phyloP scores from a whole-genome alignment of 2,329 filamentous ascomycete genomes.

The Ophiostoma quercus region DNA sequence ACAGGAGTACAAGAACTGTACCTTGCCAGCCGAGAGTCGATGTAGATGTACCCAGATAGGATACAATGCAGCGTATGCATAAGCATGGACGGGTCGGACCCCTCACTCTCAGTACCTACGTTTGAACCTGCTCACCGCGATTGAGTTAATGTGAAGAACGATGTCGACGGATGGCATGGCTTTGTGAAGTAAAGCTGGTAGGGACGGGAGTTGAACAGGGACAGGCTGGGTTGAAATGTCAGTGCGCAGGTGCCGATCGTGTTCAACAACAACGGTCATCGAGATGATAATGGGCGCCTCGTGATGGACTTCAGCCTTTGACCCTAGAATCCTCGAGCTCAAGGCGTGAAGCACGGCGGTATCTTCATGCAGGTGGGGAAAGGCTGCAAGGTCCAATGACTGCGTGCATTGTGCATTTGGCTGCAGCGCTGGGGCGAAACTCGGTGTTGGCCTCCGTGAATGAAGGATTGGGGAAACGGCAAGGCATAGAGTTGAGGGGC shows the following conservation, averaged over 20 bases:
- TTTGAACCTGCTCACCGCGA: not conserved
- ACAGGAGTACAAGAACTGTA: not conserved
- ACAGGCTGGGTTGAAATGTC: not conserved
- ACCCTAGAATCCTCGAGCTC: not conserved
- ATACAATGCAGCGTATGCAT: not conserved
- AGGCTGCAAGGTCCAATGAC: not conserved
- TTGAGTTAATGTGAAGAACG: not conserved
- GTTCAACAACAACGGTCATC: not conserved
- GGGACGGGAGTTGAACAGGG: not conserved
- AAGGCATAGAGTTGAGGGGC: not conserved
- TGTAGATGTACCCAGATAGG: not conserved
- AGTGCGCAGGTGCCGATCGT: not conserved
- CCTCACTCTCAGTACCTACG: not conserved
- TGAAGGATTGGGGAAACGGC: not conserved
- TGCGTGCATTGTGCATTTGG: not conserved
- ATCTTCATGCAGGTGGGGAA: not conserved
- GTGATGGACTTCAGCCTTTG: too few species aligned
- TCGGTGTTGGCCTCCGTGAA: constrained; percentile 3
- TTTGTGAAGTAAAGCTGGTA: not conserved
- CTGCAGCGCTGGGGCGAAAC: not conserved
- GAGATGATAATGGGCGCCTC: not conserved
- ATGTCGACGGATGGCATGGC: not conserved
- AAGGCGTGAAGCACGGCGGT: not conserved
- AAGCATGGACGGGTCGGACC: not conserved
- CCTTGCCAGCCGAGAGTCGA: not conserved